phyloP scores from a whole-genome alignment of 176 grass and related monocot species.

The Otatea glauca region DNA sequence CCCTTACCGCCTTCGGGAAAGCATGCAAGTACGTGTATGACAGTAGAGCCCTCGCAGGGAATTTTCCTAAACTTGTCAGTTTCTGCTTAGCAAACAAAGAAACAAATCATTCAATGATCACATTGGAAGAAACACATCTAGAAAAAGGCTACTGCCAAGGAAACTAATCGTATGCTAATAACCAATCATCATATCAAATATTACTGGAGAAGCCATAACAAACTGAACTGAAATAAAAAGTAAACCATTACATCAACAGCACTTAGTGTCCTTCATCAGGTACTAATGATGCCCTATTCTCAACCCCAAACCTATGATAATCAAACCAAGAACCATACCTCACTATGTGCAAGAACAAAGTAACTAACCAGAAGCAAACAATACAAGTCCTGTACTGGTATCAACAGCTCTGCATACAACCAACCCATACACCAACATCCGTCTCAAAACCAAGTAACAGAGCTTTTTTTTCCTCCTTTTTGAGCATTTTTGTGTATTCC shows the following conservation, averaged over 20 bases:
- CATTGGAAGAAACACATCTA: conserved; percentile 25
- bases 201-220: not conserved
- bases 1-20: conserved; percentile 60
- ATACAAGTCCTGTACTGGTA: not conserved
- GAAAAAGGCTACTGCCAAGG: conserved; percentile 29
- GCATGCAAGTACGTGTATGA: conserved; percentile 46
- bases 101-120: conserved; percentile 54
- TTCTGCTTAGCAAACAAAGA: conserved; percentile 77
- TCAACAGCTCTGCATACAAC: conserved; percentile 25
- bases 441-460: conserved; percentile 2
- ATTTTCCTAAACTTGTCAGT: conserved; percentile 65
- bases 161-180: conserved; percentile 32
- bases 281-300: conserved; percentile 9
- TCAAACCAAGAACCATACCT: conserved; percentile 28
- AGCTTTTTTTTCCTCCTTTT: not conserved
- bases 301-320: conserved; percentile 1
- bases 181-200: conserved; percentile 9
- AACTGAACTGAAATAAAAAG: conserved; percentile 5
- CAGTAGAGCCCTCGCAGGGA: conserved; percentile 47
- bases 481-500: not conserved
- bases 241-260: not conserved
- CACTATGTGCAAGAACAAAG: not conserved
- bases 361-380: not conserved
- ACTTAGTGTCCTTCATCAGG: not conserved
- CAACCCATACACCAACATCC: not conserved